Evolutionary conservation across 495 filamentous ascomycete species (phyloP).

Genomic region (Corynascus novoguineensis): DNA sequence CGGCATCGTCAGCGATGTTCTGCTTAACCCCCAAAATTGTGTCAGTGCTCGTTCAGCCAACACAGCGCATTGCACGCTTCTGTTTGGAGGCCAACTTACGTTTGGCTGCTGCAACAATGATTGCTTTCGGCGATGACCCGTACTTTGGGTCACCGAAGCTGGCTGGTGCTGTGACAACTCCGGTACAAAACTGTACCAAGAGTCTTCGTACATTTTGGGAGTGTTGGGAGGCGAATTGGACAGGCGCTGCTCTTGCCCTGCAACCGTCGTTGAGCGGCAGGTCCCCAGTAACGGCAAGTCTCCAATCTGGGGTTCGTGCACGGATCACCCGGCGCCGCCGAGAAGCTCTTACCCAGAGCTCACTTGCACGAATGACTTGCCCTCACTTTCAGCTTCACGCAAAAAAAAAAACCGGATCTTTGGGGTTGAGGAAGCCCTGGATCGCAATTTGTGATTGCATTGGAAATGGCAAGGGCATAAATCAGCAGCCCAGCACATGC

Average conservation of each 20-base stretch:
- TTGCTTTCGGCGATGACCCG: slow-evolving; percentile 53
- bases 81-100: slow-evolving; percentile 38
- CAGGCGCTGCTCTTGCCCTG: background rate
- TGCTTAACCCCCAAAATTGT: slow-evolving; percentile 1
- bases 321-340: too few species aligned
- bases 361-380: background rate
- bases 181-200: slow-evolving; percentile 64
- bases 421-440: background rate
- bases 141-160: slow-evolving; percentile 30
- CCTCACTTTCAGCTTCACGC: too few species aligned
- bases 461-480: slow-evolving; percentile 1
- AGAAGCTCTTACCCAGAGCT: too few species aligned
- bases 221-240: background rate
- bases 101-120: slow-evolving; percentile 65
- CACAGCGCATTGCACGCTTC: background rate
- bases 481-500: background rate
- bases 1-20: slow-evolving; percentile 36
- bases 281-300: too few species aligned
- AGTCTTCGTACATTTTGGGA: slow-evolving; percentile 63
- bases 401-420: too few species aligned
- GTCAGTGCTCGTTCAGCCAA: slow-evolving; percentile 2
- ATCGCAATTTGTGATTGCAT: background rate
- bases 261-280: too few species aligned
- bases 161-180: slow-evolving; percentile 41
- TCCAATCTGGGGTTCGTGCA: too few species aligned